Conservation (phyloP, 768 basidiomycete genomes). For the Dacryopinax primogenitus region DNA sequence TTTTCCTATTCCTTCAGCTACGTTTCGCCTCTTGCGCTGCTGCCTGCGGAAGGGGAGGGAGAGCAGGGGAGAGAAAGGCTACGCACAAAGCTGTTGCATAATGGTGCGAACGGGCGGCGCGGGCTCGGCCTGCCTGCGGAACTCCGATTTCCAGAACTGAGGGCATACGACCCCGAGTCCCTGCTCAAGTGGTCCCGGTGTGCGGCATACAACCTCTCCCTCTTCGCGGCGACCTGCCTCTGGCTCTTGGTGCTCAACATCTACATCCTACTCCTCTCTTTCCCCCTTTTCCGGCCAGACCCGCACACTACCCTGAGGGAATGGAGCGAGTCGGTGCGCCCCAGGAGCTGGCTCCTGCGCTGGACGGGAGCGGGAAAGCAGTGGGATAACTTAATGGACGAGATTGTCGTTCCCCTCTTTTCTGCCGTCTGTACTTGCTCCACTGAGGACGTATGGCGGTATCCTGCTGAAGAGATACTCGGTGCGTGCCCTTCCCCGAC, state of each 20-base stretch:
- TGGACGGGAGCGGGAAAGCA: constrained; percentile 37
- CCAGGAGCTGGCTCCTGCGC: constrained; percentile 32
- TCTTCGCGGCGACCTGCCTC: constrained; percentile 26
- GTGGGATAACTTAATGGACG: constrained; percentile 42
- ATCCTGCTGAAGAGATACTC: constrained; percentile 53
- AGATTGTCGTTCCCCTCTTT: constrained; percentile 50
- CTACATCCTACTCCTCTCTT: constrained; percentile 32
- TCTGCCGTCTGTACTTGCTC: constrained; percentile 62
- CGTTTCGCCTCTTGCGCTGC: constrained; percentile 20
- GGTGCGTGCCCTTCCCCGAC: constrained; percentile 33
- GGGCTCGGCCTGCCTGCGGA: constrained; percentile 43
- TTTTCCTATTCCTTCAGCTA: constrained; percentile 64
- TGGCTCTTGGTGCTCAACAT: constrained; percentile 36
- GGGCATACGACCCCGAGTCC: constrained; percentile 17
- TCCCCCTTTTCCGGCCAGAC: constrained; percentile 33
- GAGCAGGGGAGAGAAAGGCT: constrained; percentile 19
- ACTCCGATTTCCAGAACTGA: constrained; percentile 17
- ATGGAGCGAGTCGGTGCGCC: constrained; percentile 37
- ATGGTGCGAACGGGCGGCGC: constrained; percentile 43
- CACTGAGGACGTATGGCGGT: constrained; percentile 38
- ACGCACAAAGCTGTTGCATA: constrained; percentile 47
- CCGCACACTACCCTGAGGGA: constrained; percentile 33
- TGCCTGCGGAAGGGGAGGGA: background rate
- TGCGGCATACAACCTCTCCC: constrained; percentile 33
- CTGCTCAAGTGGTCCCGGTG: constrained; percentile 24